Evolutionary conservation across 148 eudicot genomes (phyloP).

Genomic region (Rhododendron mucronatum): DNA sequence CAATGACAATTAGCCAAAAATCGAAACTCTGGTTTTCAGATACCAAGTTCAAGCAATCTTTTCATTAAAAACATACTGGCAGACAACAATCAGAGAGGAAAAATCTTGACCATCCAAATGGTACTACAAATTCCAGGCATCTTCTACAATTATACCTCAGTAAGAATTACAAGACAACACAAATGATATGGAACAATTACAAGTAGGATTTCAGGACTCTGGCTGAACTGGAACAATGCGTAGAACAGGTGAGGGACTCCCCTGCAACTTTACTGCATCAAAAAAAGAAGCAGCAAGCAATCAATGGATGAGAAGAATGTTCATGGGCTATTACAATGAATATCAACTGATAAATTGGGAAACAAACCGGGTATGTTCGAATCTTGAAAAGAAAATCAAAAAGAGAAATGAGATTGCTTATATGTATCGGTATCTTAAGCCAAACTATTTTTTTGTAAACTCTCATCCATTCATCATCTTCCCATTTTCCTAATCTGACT

Average conservation of each 20-base stretch:
- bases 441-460: not conserved
- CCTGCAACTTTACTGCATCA: constrained; percentile 16
- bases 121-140: constrained; percentile 6
- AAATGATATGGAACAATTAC: not conserved
- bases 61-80: not conserved
- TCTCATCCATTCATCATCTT: not conserved
- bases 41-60: not conserved
- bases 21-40: not conserved
- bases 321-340: not conserved
- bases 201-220: not conserved
- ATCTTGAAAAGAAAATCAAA: not conserved
- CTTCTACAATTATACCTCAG: not conserved
- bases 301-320: not conserved
- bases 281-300: not conserved
- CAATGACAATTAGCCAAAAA: not conserved
- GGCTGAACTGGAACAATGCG: not conserved
- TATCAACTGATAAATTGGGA: not conserved
- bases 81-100: not conserved
- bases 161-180: not conserved
- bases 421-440: not conserved
- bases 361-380: too few species aligned
- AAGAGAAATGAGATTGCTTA: not conserved
- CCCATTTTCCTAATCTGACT: not conserved
- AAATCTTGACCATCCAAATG: not conserved
- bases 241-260: not conserved